phyloP scores from a whole-genome alignment of 257 asterid species.

The Rubia yunnanensis region DNA sequence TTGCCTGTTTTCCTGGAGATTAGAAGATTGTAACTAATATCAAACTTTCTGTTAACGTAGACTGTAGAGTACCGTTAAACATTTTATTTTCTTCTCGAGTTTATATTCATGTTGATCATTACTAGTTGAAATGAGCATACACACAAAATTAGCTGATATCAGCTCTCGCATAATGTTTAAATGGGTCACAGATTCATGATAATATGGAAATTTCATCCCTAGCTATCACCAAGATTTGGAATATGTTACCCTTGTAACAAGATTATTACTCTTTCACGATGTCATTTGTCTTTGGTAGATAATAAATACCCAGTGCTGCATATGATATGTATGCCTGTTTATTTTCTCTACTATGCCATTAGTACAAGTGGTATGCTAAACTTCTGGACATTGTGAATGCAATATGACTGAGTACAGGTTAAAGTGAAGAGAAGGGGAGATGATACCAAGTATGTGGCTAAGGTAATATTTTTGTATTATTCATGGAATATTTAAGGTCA shows the following conservation, averaged over 20 bases:
- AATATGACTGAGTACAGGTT: conserved; percentile 46
- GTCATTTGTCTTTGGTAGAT: neutral
- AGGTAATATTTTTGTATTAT: conserved; percentile 37
- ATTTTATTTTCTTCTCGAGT: neutral
- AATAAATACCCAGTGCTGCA: neutral
- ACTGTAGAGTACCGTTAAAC: neutral
- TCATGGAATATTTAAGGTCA: neutral
- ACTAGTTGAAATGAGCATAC: neutral
- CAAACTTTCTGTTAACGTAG: neutral
- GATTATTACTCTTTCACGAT: neutral
- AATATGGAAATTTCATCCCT: neutral
- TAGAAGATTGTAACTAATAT: neutral
- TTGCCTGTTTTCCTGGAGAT: neutral
- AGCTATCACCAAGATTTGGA: neutral
- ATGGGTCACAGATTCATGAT: neutral
- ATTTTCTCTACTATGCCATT: neutral
- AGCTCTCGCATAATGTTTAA: neutral
- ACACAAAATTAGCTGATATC: neutral
- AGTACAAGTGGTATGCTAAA: conserved; percentile 8
- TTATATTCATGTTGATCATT: neutral
- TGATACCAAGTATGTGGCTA: conserved; percentile 80
- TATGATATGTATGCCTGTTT: neutral
- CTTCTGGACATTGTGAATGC: conserved; percentile 10
- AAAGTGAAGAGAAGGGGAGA: conserved; percentile 89
- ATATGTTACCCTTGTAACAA: neutral